These are phyloP conservation scores for Podospora tetraspora DNA, from an alignment of 495 filamentous ascomycete species.

Conservation along the genomic window DNA sequence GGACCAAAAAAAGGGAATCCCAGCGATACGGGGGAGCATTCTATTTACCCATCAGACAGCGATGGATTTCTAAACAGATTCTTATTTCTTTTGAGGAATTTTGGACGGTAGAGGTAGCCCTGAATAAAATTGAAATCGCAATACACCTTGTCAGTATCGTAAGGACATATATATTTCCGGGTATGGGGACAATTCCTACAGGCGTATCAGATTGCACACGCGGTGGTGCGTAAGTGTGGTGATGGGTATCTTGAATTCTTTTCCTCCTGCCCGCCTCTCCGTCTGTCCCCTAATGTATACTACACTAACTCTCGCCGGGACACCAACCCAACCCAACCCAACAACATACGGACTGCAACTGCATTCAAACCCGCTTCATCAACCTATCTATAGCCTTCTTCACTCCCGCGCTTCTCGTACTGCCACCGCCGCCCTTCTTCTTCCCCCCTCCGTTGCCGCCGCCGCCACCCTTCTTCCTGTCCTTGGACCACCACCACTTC, in stretches of 20 bases:
- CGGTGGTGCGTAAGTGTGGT: background rate
- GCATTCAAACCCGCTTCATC: background rate
- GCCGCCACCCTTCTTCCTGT: background rate
- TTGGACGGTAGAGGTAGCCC: background rate
- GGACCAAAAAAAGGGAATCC: background rate
- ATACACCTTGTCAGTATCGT: background rate
- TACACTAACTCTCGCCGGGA: background rate
- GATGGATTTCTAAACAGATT: background rate
- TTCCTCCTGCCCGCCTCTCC: background rate
- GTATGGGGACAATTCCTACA: background rate
- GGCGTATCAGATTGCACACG: too few species aligned
- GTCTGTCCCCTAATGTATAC: background rate
- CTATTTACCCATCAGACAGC: background rate
- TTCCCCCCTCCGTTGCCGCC: too few species aligned
- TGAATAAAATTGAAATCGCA: background rate
- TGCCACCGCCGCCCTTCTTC: too few species aligned
- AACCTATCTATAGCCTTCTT: too few species aligned
- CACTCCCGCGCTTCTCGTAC: too few species aligned
- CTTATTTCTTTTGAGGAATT: background rate
- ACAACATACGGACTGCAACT: background rate
- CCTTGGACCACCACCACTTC: background rate
- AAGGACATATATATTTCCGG: too few species aligned
- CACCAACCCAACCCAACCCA: too few species aligned
- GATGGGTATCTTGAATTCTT: background rate
- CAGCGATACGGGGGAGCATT: background rate